phyloP scores from a whole-genome alignment of 208 protist genomes.

The Leishmania major region DNA sequence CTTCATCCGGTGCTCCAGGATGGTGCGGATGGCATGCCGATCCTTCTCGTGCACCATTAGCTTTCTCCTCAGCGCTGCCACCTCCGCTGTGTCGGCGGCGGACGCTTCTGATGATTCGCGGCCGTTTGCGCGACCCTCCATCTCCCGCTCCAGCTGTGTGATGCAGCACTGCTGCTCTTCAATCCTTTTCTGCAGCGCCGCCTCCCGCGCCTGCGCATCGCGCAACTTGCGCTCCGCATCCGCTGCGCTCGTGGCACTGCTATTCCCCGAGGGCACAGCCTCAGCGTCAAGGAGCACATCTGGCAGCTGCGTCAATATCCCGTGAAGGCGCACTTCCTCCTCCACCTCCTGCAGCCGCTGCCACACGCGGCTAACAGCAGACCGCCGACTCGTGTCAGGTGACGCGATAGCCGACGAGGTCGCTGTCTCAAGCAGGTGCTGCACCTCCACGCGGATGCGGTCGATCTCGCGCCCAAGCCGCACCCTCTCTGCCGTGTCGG shows the following conservation, averaged over 20 bases:
- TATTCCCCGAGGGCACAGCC: neutral
- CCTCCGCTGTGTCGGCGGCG: conserved; percentile 1
- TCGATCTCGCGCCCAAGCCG: conserved; percentile 50
- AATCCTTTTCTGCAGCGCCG: conserved; percentile 1
- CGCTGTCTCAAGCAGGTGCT: conserved; percentile 39
- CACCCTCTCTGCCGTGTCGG: conserved; percentile 18
- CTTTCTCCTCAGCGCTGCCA: conserved; percentile 14
- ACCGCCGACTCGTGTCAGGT: conserved; percentile 19
- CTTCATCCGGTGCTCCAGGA: conserved; percentile 89
- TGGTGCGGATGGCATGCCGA: conserved; percentile 75
- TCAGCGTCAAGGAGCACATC: conserved; percentile 4
- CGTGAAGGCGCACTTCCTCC: conserved; percentile 31
- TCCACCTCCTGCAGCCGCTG: conserved; percentile 54
- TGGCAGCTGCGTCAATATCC: conserved; percentile 25
- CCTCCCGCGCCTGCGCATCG: conserved; percentile 18
- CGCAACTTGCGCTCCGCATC: neutral
- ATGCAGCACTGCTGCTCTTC: conserved; percentile 16
- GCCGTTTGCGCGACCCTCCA: neutral
- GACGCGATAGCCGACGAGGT: conserved; percentile 1
- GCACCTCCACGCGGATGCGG: conserved; percentile 55
- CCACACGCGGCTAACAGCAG: conserved; percentile 53
- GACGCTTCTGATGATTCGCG: neutral
- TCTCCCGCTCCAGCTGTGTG: conserved; percentile 13
- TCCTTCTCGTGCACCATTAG: conserved; percentile 71
- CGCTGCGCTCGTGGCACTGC: neutral